Evolutionary conservation across 192 early-diverging fungal genomes (phyloP).

Genomic region (Funneliformis geosporum): DNA sequence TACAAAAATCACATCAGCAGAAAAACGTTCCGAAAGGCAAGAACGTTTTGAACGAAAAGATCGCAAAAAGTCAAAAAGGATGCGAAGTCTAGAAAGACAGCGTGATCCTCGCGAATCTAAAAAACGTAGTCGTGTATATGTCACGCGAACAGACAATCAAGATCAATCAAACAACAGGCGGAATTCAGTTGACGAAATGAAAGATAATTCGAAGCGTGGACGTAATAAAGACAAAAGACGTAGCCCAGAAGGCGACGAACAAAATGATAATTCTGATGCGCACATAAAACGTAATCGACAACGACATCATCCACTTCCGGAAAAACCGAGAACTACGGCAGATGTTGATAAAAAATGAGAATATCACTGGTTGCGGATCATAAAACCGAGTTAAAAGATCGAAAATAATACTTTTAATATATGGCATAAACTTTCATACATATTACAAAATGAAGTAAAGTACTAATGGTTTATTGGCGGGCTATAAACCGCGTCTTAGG

Average conservation of each 20-base stretch:
- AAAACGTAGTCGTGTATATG: neutral
- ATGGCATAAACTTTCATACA: neutral
- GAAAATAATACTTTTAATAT: too few relatives aligned
- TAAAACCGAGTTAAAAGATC: neutral
- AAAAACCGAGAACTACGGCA: neutral
- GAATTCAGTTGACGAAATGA: neutral
- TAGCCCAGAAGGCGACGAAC: neutral
- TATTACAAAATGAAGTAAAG: too few relatives aligned
- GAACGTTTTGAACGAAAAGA: neutral
- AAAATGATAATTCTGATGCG: neutral
- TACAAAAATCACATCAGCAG: neutral
- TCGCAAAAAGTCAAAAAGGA: neutral
- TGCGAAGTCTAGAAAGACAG: neutral
- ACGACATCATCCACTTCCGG: neutral
- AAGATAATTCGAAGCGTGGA: neutral
- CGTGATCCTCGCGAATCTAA: neutral
- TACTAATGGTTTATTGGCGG: too few relatives aligned
- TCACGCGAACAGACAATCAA: neutral
- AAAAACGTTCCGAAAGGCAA: neutral
- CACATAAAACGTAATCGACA: neutral
- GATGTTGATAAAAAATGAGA: neutral
- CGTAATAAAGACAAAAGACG: neutral
- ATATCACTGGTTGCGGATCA: neutral
- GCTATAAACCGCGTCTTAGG: too few relatives aligned
- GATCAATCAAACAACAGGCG: neutral